phyloP scores from a whole-genome alignment of 202 grass and related monocot genomes.

The Zoysia matrella region DNA sequence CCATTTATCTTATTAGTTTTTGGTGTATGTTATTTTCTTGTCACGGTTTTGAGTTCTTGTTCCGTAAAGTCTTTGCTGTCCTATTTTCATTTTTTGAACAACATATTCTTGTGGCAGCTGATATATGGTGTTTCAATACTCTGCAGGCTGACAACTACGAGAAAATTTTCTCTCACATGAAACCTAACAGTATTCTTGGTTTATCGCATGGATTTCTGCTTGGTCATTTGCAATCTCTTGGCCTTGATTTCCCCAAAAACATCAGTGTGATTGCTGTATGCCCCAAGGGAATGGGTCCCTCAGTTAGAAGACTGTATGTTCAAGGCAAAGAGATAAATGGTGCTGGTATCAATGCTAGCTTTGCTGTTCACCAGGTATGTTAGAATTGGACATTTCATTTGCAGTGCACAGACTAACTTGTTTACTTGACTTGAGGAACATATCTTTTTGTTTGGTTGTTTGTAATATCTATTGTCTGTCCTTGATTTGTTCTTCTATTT shows the following conservation, averaged over 20 bases:
- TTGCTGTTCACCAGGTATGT: constrained; percentile 87
- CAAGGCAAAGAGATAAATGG: constrained; percentile 91
- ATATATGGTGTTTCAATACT: constrained; percentile 22
- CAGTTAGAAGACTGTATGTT: constrained; percentile 85
- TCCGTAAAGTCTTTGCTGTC: constrained; percentile 7
- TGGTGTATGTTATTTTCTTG: not conserved
- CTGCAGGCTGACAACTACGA: constrained; percentile 91
- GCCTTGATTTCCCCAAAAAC: constrained; percentile 85
- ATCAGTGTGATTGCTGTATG: constrained; percentile 76
- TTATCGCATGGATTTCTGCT: constrained; percentile 94
- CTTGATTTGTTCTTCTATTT: constrained; percentile 12
- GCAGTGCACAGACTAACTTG: not conserved
- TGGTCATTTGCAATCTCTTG: constrained; percentile 84
- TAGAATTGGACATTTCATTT: not conserved
- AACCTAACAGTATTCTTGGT: constrained; percentile 83
- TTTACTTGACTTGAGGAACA: not conserved
- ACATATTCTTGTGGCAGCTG: not conserved
- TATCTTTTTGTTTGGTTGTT: not conserved
- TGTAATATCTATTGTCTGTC: not conserved
- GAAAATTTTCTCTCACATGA: constrained; percentile 94
- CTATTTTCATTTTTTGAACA: not conserved
- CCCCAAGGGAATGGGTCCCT: constrained; percentile 91
- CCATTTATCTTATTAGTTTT: not conserved
- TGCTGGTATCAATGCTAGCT: constrained; percentile 90
- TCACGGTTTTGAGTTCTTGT: not conserved